Conservation (phyloP, 2,329 filamentous ascomycete genomes). For the Bipolaris victoriae region DNA sequence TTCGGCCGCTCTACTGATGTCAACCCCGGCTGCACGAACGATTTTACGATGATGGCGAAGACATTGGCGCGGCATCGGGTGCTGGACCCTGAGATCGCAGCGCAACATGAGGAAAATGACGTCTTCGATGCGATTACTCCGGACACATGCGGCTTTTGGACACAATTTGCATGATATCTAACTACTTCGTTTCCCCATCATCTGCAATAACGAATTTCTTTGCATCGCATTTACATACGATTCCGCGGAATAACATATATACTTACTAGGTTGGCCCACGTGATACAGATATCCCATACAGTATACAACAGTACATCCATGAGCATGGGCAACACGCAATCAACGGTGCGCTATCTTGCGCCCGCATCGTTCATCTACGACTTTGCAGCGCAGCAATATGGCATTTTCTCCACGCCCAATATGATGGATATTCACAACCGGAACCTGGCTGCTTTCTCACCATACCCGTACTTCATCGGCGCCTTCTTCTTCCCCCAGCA, state of each 20-base stretch:
- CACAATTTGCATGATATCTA: not conserved
- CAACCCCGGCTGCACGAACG: too few species aligned
- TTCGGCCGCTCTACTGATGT: not conserved
- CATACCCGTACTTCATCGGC: conserved; percentile 64
- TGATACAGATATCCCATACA: not conserved
- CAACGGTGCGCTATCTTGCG: conserved; percentile 61
- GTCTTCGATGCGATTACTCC: conserved; percentile 7
- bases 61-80: conserved; percentile 12
- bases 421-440: conserved; percentile 66
- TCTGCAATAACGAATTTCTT: not conserved
- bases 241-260: not conserved
- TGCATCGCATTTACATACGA: too few species aligned
- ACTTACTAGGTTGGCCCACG: not conserved
- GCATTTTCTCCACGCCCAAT: conserved; percentile 61
- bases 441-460: conserved; percentile 65
- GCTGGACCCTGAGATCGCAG: conserved; percentile 15
- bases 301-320: not conserved
- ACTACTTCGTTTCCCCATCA: not conserved
- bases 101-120: conserved; percentile 8
- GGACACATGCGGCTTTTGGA: not conserved
- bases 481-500: conserved; percentile 68
- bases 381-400: conserved; percentile 66
- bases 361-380: conserved; percentile 62
- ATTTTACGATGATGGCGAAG: conserved; percentile 6
- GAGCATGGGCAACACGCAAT: conserved; percentile 55